Percentiles rank a stretch among this genome's conserved stretches.
phyloP scores from a whole-genome alignment of 2,329 filamentous ascomycete species.

The Fusarium brevicatenulatum region DNA sequence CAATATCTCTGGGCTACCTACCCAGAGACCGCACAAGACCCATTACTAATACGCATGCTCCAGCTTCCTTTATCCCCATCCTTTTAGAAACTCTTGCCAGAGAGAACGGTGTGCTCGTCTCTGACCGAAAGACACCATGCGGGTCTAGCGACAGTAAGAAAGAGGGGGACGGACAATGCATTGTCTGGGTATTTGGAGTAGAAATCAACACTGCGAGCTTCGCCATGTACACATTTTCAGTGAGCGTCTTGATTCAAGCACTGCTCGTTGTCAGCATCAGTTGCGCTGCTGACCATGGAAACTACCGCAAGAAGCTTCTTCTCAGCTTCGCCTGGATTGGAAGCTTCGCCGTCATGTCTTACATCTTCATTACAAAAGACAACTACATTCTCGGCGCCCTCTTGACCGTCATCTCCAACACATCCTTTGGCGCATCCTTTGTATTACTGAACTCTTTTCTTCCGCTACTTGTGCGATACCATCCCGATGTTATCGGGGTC shows the following conservation, averaged over 20 bases:
- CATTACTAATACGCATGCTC: constrained; percentile 7
- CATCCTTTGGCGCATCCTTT: constrained; percentile 93
- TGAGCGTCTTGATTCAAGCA: constrained; percentile 89
- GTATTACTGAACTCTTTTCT: constrained; percentile 96
- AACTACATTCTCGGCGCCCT: constrained; percentile 84
- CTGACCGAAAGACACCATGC: constrained; percentile 81
- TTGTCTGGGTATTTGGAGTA: constrained; percentile 82
- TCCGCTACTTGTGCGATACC: constrained; percentile 87
- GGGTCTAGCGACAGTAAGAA: constrained; percentile 67
- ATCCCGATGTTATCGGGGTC: constrained; percentile 64
- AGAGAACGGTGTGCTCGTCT: constrained; percentile 87
- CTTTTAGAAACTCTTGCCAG: constrained; percentile 92
- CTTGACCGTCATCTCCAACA: constrained; percentile 90
- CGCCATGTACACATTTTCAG: constrained; percentile 97
- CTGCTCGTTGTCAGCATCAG: constrained; percentile 95
- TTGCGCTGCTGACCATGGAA: constrained; percentile 93
- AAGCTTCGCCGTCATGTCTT: constrained; percentile 85
- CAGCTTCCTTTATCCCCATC: constrained; percentile 95
- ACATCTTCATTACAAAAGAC: constrained; percentile 78
- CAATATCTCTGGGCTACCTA: background rate
- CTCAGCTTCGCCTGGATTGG: constrained; percentile 86
- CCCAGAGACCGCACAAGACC: background rate
- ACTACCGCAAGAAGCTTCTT: constrained; percentile 88
- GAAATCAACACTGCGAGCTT: constrained; percentile 97
- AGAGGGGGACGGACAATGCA: constrained; percentile 73